Percentiles rank a stretch among this genome's conserved stretches.
phyloP scores from a whole-genome alignment of 805 yeast species.

The Schwanniomyces occidentalis region DNA sequence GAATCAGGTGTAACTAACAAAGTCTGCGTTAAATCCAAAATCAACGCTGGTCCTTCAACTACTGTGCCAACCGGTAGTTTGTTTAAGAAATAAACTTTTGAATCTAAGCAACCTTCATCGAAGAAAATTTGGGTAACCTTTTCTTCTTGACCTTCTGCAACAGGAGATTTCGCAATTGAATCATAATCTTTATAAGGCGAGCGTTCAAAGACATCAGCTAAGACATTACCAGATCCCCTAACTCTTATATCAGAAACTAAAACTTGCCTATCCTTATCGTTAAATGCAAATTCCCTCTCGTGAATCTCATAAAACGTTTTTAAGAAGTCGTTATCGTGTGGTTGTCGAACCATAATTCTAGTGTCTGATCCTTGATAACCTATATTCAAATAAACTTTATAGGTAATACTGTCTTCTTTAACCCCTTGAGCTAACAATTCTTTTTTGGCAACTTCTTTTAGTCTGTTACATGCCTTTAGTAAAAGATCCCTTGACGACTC shows the following conservation, averaged over 20 bases:
- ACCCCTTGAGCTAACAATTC: slow-evolving; percentile 15
- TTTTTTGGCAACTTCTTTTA: slow-evolving; percentile 10
- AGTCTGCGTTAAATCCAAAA: slow-evolving; percentile 82
- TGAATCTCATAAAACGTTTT: slow-evolving; percentile 55
- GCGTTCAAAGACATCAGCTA: slow-evolving; percentile 42
- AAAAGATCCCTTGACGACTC: slow-evolving; percentile 21
- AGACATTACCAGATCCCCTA: slow-evolving; percentile 63
- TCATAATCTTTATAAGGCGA: slow-evolving; percentile 43
- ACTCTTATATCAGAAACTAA: slow-evolving; percentile 74
- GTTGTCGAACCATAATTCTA: slow-evolving; percentile 24
- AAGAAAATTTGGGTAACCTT: slow-evolving; percentile 48
- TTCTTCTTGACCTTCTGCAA: slow-evolving; percentile 7
- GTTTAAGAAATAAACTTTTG: slow-evolving; percentile 53
- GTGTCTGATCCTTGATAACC: slow-evolving; percentile 27
- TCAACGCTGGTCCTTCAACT: slow-evolving; percentile 70
- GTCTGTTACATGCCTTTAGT: slow-evolving; percentile 11
- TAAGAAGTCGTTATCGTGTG: slow-evolving; percentile 28
- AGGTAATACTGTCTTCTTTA: slow-evolving; percentile 7
- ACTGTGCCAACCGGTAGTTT: slow-evolving; percentile 54
- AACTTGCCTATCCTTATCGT: slow-evolving; percentile 52
- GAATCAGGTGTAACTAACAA: slow-evolving; percentile 67
- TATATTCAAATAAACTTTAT: slow-evolving; percentile 17
- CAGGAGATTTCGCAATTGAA: slow-evolving; percentile 1
- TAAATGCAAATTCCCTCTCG: slow-evolving; percentile 72
- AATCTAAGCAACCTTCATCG: slow-evolving; percentile 47